A percentile compares a stretch with the other conserved stretches of the same genome.
Evolutionary conservation across 345 rosid species (phyloP).

Genomic region (Salix viminalis): DNA sequence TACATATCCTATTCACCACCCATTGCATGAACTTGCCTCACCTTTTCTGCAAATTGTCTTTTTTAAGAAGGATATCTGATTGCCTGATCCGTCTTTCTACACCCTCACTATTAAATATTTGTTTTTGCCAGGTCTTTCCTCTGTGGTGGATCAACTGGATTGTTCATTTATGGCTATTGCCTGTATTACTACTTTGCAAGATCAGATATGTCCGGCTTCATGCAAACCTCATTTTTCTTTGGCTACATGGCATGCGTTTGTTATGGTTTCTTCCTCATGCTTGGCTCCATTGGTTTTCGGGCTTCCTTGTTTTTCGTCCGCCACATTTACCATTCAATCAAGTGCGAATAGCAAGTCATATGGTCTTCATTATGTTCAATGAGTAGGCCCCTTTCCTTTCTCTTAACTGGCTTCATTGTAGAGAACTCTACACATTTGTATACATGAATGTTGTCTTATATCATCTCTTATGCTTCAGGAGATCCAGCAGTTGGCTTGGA

Average conservation of each 20-base stretch:
- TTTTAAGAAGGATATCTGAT: background rate
- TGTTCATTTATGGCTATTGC: constrained; percentile 43
- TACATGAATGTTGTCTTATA: background rate
- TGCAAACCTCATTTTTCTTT: constrained; percentile 49
- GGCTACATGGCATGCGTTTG: constrained; percentile 55
- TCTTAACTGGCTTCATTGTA: background rate
- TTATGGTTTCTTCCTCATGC: constrained; percentile 49
- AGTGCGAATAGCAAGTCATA: constrained; percentile 20
- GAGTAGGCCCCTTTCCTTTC: background rate
- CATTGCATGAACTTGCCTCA: background rate
- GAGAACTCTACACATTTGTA: background rate
- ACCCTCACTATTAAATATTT: background rate
- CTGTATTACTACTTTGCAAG: constrained; percentile 39
- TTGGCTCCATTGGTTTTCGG: constrained; percentile 41
- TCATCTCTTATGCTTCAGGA: background rate
- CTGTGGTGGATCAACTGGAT: constrained; percentile 48
- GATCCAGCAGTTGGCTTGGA: background rate
- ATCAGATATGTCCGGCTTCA: constrained; percentile 46
- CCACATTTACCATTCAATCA: constrained; percentile 45
- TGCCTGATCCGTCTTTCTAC: background rate
- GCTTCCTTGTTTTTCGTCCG: constrained; percentile 42
- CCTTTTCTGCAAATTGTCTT: background rate
- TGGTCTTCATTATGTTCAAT: background rate
- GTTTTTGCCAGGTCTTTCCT: constrained; percentile 32
- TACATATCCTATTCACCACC: background rate